Conservation (phyloP, 2,329 filamentous ascomycete genomes). For the Talaromyces islandicus region DNA sequence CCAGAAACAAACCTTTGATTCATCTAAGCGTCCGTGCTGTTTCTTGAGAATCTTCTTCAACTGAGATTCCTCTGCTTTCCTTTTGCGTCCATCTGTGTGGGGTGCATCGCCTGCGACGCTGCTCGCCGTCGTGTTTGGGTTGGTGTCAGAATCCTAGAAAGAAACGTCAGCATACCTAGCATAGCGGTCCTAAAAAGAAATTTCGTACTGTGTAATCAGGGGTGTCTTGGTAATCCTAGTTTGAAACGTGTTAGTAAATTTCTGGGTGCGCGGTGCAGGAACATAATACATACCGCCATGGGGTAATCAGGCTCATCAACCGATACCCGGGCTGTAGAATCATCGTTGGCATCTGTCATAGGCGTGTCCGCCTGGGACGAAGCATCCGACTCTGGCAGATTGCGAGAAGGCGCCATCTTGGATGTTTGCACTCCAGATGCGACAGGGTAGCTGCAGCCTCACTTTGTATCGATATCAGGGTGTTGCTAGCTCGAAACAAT, state of each 20-base stretch:
- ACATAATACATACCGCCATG: slow-evolving; percentile 29
- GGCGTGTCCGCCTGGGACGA: slow-evolving; percentile 42
- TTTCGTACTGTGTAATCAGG: slow-evolving; percentile 51
- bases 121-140: slow-evolving; percentile 66
- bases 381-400: slow-evolving; percentile 30
- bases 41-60: slow-evolving; percentile 88
- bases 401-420: slow-evolving; percentile 37
- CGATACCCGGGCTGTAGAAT: slow-evolving; percentile 28
- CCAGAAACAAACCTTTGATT: slow-evolving; percentile 67
- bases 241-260: background rate
- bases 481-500: background rate
- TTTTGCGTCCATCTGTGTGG: slow-evolving; percentile 69
- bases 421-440: slow-evolving; percentile 2
- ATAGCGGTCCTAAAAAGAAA: slow-evolving; percentile 14
- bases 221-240: slow-evolving; percentile 50
- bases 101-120: slow-evolving; percentile 73
- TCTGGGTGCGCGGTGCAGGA: background rate
- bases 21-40: slow-evolving; percentile 86
- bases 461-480: background rate
- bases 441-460: background rate
- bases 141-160: slow-evolving; percentile 58
- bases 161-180: background rate
- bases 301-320: slow-evolving; percentile 33
- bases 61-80: slow-evolving; percentile 79
- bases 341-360: slow-evolving; percentile 40